A percentile compares a stretch with the other conserved stretches of the same genome.
Conservation (phyloP, 805 yeast species). For the Yueomyces sp. region DNA sequence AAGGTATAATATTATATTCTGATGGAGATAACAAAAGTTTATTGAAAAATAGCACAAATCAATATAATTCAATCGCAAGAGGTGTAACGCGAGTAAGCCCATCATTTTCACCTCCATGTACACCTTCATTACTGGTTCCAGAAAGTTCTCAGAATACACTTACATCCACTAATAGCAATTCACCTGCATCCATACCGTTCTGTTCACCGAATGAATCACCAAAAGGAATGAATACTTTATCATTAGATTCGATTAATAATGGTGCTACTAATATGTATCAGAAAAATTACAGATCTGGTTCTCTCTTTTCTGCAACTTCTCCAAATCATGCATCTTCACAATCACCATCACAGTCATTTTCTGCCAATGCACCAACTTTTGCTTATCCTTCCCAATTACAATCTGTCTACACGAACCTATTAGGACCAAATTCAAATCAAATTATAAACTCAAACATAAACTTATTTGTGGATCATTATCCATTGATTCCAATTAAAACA, state of each 20-base stretch:
- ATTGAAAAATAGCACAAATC: background rate
- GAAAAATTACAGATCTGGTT: background rate
- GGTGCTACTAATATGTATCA: background rate
- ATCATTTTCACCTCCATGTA: background rate
- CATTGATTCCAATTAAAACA: constrained; percentile 17
- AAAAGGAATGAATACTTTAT: too few relatives aligned
- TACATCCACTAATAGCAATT: background rate
- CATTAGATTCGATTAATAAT: background rate
- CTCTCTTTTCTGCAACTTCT: background rate
- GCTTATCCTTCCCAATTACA: constrained; percentile 11
- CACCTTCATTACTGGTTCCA: background rate
- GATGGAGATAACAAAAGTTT: background rate
- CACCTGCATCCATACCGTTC: background rate
- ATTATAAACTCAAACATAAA: constrained; percentile 15
- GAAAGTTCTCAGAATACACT: background rate
- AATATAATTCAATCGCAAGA: background rate
- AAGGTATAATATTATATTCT: constrained; percentile 30
- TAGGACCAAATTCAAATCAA: constrained; percentile 18
- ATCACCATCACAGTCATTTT: background rate
- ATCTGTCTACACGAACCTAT: constrained; percentile 13
- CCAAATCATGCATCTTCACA: background rate
- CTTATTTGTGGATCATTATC: constrained; percentile 19
- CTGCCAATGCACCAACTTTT: constrained; percentile 7
- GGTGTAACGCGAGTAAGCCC: background rate
- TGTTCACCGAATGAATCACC: background rate